phyloP scores from a whole-genome alignment of 2,329 filamentous ascomycete genomes.

The Aspergillus thermomutatus region DNA sequence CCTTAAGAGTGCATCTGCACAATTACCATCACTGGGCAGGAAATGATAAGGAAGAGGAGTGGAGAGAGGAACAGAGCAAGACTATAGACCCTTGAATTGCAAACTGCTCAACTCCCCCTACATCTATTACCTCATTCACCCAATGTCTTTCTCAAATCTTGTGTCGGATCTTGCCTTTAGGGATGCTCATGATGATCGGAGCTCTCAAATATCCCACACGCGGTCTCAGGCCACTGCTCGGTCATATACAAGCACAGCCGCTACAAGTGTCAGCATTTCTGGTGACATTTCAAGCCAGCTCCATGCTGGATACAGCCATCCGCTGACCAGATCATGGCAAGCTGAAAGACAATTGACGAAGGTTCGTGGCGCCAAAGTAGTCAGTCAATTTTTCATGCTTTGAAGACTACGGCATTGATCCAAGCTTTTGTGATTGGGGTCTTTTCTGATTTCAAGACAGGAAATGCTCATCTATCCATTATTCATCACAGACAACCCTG shows the following conservation, averaged over 20 bases:
- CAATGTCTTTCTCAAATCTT: slow-evolving; percentile 50
- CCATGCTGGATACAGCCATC: slow-evolving; percentile 78
- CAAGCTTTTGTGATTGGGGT: background rate
- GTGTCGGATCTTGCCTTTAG: slow-evolving; percentile 49
- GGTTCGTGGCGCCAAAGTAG: slow-evolving; percentile 45
- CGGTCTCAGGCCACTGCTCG: slow-evolving; percentile 38
- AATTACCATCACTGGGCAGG: background rate
- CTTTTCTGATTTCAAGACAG: slow-evolving; percentile 43
- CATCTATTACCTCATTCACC: background rate
- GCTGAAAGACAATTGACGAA: slow-evolving; percentile 81
- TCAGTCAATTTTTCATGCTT: background rate
- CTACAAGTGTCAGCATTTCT: slow-evolving; percentile 51
- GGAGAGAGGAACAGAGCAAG: background rate
- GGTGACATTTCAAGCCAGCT: slow-evolving; percentile 77
- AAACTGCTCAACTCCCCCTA: background rate
- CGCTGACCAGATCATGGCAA: slow-evolving; percentile 76
- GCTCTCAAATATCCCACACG: slow-evolving; percentile 42
- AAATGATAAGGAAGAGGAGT: background rate
- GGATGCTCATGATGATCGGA: slow-evolving; percentile 42
- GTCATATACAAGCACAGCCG: slow-evolving; percentile 46
- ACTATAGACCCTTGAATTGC: background rate
- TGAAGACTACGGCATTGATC: background rate
- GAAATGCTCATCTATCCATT: slow-evolving; percentile 98
- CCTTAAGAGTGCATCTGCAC: too few species aligned
- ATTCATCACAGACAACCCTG: slow-evolving; percentile 90